Conservation (phyloP, 2,329 filamentous ascomycete genomes). For the Talaromyces sp. region DNA sequence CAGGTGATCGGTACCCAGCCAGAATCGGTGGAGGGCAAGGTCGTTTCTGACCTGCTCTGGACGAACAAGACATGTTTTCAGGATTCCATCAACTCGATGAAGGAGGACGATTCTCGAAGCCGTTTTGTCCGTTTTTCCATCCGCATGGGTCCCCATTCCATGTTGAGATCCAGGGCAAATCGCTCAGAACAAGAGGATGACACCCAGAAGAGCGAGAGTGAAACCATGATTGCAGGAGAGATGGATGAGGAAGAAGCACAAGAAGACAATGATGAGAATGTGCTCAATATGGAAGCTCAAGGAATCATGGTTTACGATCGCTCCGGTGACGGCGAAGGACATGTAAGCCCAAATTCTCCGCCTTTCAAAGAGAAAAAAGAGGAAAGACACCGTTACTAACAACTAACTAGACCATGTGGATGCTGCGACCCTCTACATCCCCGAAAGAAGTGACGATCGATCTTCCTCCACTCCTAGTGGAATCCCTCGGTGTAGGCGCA, state of each 20-base stretch:
- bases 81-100: slow-evolving; percentile 81
- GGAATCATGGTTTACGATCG: slow-evolving; percentile 98
- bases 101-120: slow-evolving; percentile 87
- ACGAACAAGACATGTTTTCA: slow-evolving; percentile 77
- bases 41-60: slow-evolving; percentile 75
- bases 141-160: slow-evolving; percentile 64
- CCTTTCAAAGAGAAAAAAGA: neutral
- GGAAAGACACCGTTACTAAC: slow-evolving; percentile 11
- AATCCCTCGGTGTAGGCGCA: slow-evolving; percentile 88
- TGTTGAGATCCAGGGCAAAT: slow-evolving; percentile 44
- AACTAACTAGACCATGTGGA: slow-evolving; percentile 86
- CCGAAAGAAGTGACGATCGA: slow-evolving; percentile 95
- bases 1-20: slow-evolving; percentile 81
- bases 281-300: slow-evolving; percentile 84
- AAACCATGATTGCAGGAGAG: slow-evolving; percentile 8
- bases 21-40: slow-evolving; percentile 67
- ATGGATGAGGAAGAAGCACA: slow-evolving; percentile 30
- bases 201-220: slow-evolving; percentile 3
- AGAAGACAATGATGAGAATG: slow-evolving; percentile 40
- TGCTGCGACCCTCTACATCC: slow-evolving; percentile 86
- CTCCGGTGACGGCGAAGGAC: slow-evolving; percentile 77
- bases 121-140: slow-evolving; percentile 81
- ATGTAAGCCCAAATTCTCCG: slow-evolving; percentile 59
- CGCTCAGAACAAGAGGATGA: slow-evolving; percentile 17
- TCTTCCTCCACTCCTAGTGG: slow-evolving; percentile 80